Evolutionary conservation across 2,329 filamentous ascomycete genomes (phyloP).

Genomic region (Xylaria sp.): DNA sequence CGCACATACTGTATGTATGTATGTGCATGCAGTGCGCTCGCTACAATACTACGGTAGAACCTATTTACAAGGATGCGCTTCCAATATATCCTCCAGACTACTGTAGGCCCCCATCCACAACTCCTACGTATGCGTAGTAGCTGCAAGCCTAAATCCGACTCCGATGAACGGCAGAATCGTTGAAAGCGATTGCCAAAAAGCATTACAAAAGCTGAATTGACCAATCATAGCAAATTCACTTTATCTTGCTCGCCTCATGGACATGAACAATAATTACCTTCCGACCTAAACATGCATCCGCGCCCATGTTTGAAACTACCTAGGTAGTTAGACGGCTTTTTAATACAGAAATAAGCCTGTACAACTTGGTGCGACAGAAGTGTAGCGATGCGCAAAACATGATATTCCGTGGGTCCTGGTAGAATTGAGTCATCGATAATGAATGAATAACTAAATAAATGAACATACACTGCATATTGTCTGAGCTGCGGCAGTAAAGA

Average conservation of each 20-base stretch:
- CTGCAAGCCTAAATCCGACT: constrained; percentile 34
- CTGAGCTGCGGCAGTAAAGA: not conserved
- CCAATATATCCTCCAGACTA: constrained; percentile 9
- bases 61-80: constrained; percentile 30
- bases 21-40: too few relatives aligned
- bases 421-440: not conserved
- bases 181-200: constrained; percentile 39
- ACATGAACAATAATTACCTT: constrained; percentile 5
- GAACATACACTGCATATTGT: too few relatives aligned
- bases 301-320: not conserved
- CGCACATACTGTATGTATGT: too few relatives aligned
- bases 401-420: not conserved
- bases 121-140: constrained; percentile 9
- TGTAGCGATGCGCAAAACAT: not conserved
- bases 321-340: too few relatives aligned
- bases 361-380: not conserved
- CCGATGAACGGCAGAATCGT: constrained; percentile 45
- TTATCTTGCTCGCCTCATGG: constrained; percentile 30
- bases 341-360: not conserved
- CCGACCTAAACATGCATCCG: not conserved
- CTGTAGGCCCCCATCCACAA: constrained; percentile 16
- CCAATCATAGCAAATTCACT: constrained; percentile 35
- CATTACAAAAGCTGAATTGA: constrained; percentile 39
- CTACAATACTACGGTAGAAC: not conserved
- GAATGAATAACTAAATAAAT: too few relatives aligned